Base-by-base conservation (phyloP, 2,329 filamentous ascomycete genomes). In the Thielaviopsis punctulata region DNA sequence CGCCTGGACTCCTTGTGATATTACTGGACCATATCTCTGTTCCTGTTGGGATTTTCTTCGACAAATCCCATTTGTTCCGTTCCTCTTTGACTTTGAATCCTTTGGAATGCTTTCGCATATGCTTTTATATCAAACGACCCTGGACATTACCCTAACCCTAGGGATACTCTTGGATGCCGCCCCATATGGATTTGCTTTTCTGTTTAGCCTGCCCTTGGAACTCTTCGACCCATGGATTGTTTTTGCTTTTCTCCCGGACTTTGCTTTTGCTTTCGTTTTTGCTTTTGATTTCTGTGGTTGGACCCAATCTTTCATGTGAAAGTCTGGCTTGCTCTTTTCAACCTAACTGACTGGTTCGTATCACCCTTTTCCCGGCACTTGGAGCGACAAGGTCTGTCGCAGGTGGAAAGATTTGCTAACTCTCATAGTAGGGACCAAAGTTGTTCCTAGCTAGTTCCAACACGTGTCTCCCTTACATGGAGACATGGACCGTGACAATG, bases 321-420 rank as follows among this genome's bases (percentile, higher is more conserved):
- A 51, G 39, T 27, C n/a, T 36, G 30, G 30, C 30, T 36, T 36
- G 27, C 25, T 18, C 8, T 5, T 33, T 41, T 33, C 39, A 33
- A 45, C 46, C 48, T 48, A 47, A 41, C 45, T 52, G 15, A 55
- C 53, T 48, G 53, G 53, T 55, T 55, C 39, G 53, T 55, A 54
- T 51, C 30, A 22, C 25, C 21, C 18, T 24, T n/a, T 39, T 25
- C 22, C 21, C 21, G 15, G 10, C 25, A 25, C n/a, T n/a, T 36
- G 13, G 30, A 15, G 30, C 30, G 30, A 36, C 13, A 36, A 15
- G 4, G 2, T 15, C n/a, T 12, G 30, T 36, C 30, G 10, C 13
- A n/a, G 30, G 13, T 12, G 10, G 30, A 36, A 15, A 36, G 13
- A n/a, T 15, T 36, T n/a, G 13, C 30, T 36, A 36, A 36, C 30